Evolutionary conservation across 75 land plant genomes (phyloP), one percentile per base, ranked within the genome.

Genomic region (Selaginella tamariscina): DNA sequence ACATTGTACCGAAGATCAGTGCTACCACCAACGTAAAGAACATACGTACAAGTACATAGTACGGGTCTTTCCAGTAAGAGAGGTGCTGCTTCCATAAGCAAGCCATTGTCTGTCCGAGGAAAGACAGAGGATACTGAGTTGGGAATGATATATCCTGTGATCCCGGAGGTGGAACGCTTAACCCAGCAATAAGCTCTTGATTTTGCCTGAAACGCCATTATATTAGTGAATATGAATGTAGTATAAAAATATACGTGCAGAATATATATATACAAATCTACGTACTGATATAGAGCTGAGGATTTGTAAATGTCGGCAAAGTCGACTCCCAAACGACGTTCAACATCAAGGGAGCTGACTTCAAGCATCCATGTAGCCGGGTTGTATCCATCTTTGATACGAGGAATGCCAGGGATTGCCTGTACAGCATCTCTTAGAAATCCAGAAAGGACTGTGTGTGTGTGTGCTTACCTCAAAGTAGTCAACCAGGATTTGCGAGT

Each of bases 401-500:
- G 5, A 39, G 49, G 49, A 39, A 39, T 15, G 15, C 49, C 49
- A 15, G 11, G 5, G 15, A 39, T 39, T 5, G 11, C 49, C 49
- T 39, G 49, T 39, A 39, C 5, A 39, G 5, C 49, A 39, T 39
- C 49, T 39, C 49, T 39, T 39, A 5, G 15, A 15, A 39, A 39
- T 5, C 15, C 49, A 5, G 49, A 5, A 39, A 39, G 49, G 15
- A 39, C 49, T 5, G 15, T 5, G 49, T 15, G 15, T 5, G 49
- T 15, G 49, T n/a, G n/a, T 15, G 15, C 49, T 59, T 59, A 27
- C 62, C 62, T 59, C n/a, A n/a, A 59, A 59, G 62, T 59, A 59
- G 2, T 59, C 62, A 23, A 59, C 26, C 5, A 59, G 21, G 5
- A 8, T 59, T 8, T 26, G 62, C 24, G 62, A 59, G 27, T 59